Base-by-base conservation (phyloP, 805 yeast genomes). In the Jamesozyma gamospora region DNA sequence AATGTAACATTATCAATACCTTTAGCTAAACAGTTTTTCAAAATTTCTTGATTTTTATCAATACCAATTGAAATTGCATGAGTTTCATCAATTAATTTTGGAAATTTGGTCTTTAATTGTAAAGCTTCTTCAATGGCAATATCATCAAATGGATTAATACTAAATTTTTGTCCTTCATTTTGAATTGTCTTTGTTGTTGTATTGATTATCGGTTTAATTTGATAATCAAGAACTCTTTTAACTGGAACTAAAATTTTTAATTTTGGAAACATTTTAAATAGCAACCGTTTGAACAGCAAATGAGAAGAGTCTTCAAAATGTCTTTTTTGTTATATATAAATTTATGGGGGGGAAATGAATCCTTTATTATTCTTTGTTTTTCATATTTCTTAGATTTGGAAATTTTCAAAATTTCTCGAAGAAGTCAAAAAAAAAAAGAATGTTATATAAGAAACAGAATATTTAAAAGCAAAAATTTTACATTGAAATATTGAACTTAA, bases 101-200 rank as follows among this genome's bases (percentile, higher is more conserved):
- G 64, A 24, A 43, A 29, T 29, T 69, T 67, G 49, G 82, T 86
- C 53, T 73, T 77, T 51, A 92, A 72, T 50, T 80, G 75, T 32
- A 88, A 67, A 1, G 97, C 94, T 62, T 92, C 98, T 64, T 92
- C 98, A 39, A 92, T 76, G 8, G 98, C 98, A 58, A 92, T 92
- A 64, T 92, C 98, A 65, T 95, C 92, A 64, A 92, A 92, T 41
- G 99, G 98, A 61, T 92, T 92, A 62, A 90, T 85, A 56, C 86
- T 75, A 69, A 81, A 87, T 66, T 90, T 90, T 50, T 85, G 84
- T 42, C 96, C 96, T 47, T 82, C 75, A 40, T 90, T 77, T 51
- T 87, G 95, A 17, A 64, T 55, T 5, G 92, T 95, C 10, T 86
- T 80, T 36, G 77, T 77, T 12, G 94, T 67, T 62, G 84, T 79